phyloP scores from a whole-genome alignment of 2,329 filamentous ascomycete genomes.

The Sporothrix variecibatus region DNA sequence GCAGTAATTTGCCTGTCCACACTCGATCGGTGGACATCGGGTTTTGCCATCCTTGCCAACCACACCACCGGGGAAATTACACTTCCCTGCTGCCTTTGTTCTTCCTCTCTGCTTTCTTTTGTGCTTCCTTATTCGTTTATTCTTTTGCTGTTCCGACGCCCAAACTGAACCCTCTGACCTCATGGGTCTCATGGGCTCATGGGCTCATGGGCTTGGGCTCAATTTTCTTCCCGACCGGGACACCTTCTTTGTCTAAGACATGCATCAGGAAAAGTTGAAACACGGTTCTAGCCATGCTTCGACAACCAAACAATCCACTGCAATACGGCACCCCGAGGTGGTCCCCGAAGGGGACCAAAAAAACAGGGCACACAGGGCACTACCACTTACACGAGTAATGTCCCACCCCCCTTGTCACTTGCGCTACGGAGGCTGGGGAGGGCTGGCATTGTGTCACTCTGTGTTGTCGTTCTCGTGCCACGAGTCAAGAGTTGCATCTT shows the following conservation, averaged over 20 bases:
- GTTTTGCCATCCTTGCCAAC: not conserved
- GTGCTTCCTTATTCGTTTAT: not conserved
- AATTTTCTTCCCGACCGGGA: not conserved
- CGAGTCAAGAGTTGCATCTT: not conserved
- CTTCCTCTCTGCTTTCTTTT: not conserved
- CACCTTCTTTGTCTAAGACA: constrained; percentile 8
- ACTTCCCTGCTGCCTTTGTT: not conserved
- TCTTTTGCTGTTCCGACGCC: not conserved
- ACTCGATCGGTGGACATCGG: not conserved
- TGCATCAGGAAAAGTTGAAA: not conserved
- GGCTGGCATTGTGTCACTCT: not conserved
- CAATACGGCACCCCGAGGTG: not conserved
- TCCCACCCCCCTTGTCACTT: not conserved
- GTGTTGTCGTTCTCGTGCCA: not conserved
- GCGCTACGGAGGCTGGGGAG: not conserved
- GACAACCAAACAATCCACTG: not conserved
- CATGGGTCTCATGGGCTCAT: no score
- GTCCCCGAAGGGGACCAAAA: no score
- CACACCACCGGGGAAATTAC: not conserved
- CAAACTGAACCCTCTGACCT: not conserved
- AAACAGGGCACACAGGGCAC: not conserved
- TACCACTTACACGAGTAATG: not conserved
- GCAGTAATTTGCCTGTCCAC: not conserved
- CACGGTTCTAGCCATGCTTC: constrained; percentile 8
- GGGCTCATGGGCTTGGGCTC: no score